phyloP scores from a whole-genome alignment of 1,139 yeast genomes.

The Kurtzmaniella quercitrusa region DNA sequence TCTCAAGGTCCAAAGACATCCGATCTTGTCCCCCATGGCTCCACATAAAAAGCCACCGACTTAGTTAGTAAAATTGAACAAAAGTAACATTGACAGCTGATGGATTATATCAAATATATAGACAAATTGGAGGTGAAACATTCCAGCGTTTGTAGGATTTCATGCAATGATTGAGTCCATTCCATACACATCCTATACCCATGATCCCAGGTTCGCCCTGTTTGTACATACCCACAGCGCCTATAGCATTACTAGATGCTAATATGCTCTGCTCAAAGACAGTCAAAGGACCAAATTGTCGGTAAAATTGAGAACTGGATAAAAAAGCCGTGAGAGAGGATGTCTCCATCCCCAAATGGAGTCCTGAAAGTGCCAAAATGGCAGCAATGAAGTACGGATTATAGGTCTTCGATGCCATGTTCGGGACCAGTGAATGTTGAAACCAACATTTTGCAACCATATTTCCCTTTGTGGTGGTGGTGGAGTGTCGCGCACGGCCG shows the following conservation, averaged over 20 bases:
- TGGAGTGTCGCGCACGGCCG: background rate
- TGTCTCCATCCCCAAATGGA: slow-evolving; percentile 29
- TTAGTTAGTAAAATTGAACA: slow-evolving; percentile 13
- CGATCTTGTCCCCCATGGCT: slow-evolving; percentile 24
- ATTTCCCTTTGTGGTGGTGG: slow-evolving; percentile 1
- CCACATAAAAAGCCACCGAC: slow-evolving; percentile 34
- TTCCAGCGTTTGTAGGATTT: too few species aligned
- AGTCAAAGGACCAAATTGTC: slow-evolving; percentile 19
- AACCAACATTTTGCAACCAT: slow-evolving; percentile 1
- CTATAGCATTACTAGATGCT: slow-evolving; percentile 26
- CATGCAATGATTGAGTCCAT: too few species aligned
- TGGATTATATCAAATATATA: too few species aligned
- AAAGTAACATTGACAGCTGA: too few species aligned
- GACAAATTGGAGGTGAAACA: too few species aligned
- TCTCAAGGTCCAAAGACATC: slow-evolving; percentile 24
- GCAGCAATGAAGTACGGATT: slow-evolving; percentile 14
- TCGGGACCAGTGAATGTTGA: slow-evolving; percentile 3
- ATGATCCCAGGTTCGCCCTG: too few species aligned
- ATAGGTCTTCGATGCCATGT: slow-evolving; percentile 11
- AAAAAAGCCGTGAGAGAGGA: slow-evolving; percentile 23
- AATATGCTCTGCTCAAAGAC: slow-evolving; percentile 24
- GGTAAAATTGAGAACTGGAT: slow-evolving; percentile 18
- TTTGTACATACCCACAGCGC: slow-evolving; percentile 26
- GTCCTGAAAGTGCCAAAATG: slow-evolving; percentile 23
- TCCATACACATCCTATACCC: too few species aligned